Conservation (phyloP, 2,329 filamentous ascomycete species). For the Xenosphaeropsis pyriputrescens region DNA sequence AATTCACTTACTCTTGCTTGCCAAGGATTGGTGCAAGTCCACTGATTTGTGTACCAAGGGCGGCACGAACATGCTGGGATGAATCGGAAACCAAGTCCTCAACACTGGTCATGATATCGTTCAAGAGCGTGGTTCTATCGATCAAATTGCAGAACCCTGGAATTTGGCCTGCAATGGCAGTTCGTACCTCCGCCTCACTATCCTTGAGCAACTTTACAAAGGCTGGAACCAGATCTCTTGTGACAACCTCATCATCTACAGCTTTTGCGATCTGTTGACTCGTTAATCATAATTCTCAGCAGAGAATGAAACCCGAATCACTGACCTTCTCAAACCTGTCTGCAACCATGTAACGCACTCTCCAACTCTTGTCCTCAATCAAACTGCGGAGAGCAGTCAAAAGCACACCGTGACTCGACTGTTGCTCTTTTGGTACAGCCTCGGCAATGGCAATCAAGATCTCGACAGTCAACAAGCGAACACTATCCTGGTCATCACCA, state of each 20-base stretch:
- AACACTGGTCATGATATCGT: constrained; percentile 92
- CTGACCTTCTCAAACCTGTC: constrained; percentile 91
- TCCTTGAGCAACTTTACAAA: constrained; percentile 98
- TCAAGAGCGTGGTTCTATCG: constrained; percentile 74
- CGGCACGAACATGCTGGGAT: constrained; percentile 92
- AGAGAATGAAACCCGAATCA: constrained; percentile 6
- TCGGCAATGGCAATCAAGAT: constrained; percentile 94
- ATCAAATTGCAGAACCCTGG: constrained; percentile 88
- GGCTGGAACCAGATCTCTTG: constrained; percentile 83
- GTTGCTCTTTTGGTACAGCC: constrained; percentile 94
- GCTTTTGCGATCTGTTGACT: constrained; percentile 76
- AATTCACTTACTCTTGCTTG: constrained; percentile 74
- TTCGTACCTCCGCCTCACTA: constrained; percentile 93
- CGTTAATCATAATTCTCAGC: too few species aligned
- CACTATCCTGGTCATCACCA: constrained; percentile 93
- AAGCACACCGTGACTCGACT: constrained; percentile 87
- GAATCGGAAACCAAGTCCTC: constrained; percentile 93
- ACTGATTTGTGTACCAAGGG: constrained; percentile 91
- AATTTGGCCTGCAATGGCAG: constrained; percentile 93
- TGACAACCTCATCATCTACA: constrained; percentile 92
- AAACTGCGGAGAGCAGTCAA: constrained; percentile 80
- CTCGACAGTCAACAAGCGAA: constrained; percentile 88
- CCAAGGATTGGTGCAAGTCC: constrained; percentile 92
- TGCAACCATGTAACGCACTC: constrained; percentile 97
- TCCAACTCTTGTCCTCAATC: constrained; percentile 99